Base-by-base conservation (phyloP, 148 eudicot genomes). In the Cornus kousa region DNA sequence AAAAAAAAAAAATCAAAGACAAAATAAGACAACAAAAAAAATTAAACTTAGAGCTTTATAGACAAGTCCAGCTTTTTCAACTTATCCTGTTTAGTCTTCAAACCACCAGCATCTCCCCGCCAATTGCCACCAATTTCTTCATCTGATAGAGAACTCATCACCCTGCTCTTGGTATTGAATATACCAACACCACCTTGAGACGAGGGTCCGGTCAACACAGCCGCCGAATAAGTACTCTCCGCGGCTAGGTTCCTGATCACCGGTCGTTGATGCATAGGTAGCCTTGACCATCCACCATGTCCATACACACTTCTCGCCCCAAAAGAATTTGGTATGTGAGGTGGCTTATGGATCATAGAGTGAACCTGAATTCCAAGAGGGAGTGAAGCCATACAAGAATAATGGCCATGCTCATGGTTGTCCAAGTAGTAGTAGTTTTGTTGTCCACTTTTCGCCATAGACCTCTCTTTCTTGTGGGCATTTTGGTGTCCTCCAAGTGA, bases 401-500 rank as follows among this genome's bases (percentile, higher is more conserved):
- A 87, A 70, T 70, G 2, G 48, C 6, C 8, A 67, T 76, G 39
- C 13, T 73, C 67, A 39, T 81, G 83, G 2, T 85, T 87, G 82
- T 89, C 74, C 48, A 85, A 67, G 81, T 87, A 85, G 43, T 83
- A 85, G 4, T 12, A 57, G 3, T 62, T 74, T 79, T 86, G 82
- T 35, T 84, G 87, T 77, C 88, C 86, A 72, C 93, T 76, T 72
- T 90, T 93, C 8, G 90, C 91, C 12, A 91, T 80, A 9, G 84
- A 91, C 65, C 97, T 83, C 81, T 93, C 97, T 76, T 90, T 85
- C 77, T 93, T 93, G 85, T 93, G 97, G 32, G 97, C 95, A 70
- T 93, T 93, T 69, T 93, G 97, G 80, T 93, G 97, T 19, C 97
- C 97, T 13, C 97, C 97, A 57, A 93, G 80, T 4, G 97, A 95